Conservation (phyloP, 345 rosid genomes). For the Citrus hindsii region DNA sequence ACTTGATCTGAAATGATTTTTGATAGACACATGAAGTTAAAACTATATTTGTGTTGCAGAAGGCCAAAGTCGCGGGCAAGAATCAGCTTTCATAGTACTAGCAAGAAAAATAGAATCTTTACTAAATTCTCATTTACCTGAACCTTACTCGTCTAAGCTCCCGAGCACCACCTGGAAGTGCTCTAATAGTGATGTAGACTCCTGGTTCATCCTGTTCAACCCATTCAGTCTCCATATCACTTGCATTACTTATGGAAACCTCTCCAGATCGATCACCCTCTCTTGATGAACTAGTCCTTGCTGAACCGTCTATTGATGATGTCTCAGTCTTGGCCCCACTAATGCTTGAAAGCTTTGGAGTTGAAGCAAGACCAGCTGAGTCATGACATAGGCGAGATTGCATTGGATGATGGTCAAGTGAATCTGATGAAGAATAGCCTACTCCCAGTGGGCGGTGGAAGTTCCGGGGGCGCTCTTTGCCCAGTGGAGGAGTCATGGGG, state of each 20-base stretch:
- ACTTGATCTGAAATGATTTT: neutral
- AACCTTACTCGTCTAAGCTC: conserved; percentile 96
- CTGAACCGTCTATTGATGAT: conserved; percentile 70
- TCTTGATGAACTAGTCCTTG: conserved; percentile 70
- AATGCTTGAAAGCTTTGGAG: conserved; percentile 67
- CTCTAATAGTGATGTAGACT: conserved; percentile 86
- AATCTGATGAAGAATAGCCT: conserved; percentile 61
- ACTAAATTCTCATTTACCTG: conserved; percentile 45
- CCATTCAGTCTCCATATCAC: conserved; percentile 92
- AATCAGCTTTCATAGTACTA: neutral
- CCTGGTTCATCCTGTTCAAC: conserved; percentile 95
- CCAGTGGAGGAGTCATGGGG: conserved; percentile 80
- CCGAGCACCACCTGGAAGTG: conserved; percentile 66
- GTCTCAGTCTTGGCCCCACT: conserved; percentile 72
- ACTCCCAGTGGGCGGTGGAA: conserved; percentile 39
- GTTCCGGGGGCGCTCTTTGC: conserved; percentile 55
- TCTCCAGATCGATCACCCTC: conserved; percentile 73
- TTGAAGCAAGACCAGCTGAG: conserved; percentile 56
- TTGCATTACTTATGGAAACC: conserved; percentile 85
- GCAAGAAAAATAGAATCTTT: neutral
- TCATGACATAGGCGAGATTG: conserved; percentile 43
- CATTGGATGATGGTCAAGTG: conserved; percentile 51
- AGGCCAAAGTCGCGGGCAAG: neutral
- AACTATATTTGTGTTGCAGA: neutral
- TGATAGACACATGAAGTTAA: neutral